phyloP scores from a whole-genome alignment of 768 basidiomycete genomes.

The Suillus placidus region DNA sequence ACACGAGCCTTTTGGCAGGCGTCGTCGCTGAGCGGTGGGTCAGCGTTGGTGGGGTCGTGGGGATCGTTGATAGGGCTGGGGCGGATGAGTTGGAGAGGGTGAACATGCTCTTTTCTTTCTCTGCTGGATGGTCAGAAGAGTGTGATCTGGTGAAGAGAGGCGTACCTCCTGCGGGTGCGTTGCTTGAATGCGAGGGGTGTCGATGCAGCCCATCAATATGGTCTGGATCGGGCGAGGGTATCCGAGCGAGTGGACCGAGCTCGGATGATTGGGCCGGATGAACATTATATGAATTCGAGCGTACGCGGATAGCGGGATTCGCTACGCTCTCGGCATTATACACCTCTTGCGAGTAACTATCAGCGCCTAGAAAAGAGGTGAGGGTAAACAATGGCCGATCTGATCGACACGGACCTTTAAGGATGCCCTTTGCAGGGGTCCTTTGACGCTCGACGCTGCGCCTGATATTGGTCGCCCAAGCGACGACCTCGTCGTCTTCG shows the following conservation, averaged over 20 bases:
- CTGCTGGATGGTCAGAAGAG: conserved; percentile 38
- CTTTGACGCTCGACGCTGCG: conserved; percentile 69
- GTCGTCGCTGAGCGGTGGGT: conserved; percentile 74
- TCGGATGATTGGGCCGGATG: conserved; percentile 49
- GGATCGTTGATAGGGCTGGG: conserved; percentile 73
- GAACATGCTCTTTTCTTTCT: conserved; percentile 58
- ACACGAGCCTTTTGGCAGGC: conserved; percentile 74
- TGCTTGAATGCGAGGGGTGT: conserved; percentile 55
- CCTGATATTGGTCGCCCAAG: conserved; percentile 78
- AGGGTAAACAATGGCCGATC: background rate
- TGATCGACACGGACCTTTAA: conserved; percentile 58
- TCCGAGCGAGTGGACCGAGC: conserved; percentile 75
- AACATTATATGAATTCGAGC: conserved; percentile 84
- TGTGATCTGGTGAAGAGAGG: conserved; percentile 23
- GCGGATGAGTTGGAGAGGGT: conserved; percentile 88
- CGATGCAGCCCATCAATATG: conserved; percentile 86
- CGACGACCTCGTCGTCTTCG: conserved; percentile 64
- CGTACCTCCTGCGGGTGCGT: conserved; percentile 28
- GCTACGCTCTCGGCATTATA: conserved; percentile 46
- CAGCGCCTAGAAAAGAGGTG: conserved; percentile 53
- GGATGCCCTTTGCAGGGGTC: conserved; percentile 77
- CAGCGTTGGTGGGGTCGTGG: conserved; percentile 50
- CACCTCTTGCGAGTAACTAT: conserved; percentile 64
- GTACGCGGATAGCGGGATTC: conserved; percentile 51
- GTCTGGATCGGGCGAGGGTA: conserved; percentile 83